Percentiles rank a stretch among this genome's conserved stretches.
phyloP scores from a whole-genome alignment of 768 basidiomycete genomes.

The Saitozyma sp. region DNA sequence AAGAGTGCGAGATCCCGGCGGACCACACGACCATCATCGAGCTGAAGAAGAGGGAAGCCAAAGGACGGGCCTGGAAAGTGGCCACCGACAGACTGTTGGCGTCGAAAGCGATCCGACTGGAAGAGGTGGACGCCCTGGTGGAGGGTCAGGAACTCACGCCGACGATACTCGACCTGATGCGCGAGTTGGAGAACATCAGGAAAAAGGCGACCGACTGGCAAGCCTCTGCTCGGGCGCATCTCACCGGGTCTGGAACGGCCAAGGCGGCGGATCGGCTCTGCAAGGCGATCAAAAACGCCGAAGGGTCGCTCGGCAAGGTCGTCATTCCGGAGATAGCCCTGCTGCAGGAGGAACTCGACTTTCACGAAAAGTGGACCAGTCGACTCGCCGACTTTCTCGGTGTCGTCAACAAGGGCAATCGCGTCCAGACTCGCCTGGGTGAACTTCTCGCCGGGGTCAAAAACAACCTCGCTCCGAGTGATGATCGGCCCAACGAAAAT shows the following conservation, averaged over 20 bases:
- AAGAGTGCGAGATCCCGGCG: conserved; percentile 63
- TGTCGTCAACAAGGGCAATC: background rate
- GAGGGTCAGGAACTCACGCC: conserved; percentile 67
- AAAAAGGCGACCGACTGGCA: conserved; percentile 41
- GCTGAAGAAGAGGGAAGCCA: conserved; percentile 65
- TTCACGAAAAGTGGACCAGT: conserved; percentile 40
- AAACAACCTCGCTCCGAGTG: conserved; percentile 34
- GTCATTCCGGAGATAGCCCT: conserved; percentile 43
- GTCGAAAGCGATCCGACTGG: conserved; percentile 61
- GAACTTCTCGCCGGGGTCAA: conserved; percentile 20
- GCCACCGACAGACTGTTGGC: conserved; percentile 57
- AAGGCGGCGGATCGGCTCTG: conserved; percentile 31
- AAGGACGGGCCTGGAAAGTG: conserved; percentile 76
- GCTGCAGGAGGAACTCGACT: conserved; percentile 38
- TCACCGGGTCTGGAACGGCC: conserved; percentile 18
- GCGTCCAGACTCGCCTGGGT: conserved; percentile 8
- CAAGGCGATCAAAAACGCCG: conserved; percentile 32
- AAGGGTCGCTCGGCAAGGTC: conserved; percentile 35
- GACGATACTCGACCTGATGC: conserved; percentile 66
- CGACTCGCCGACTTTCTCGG: conserved; percentile 20
- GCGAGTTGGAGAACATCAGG: conserved; percentile 65
- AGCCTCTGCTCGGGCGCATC: conserved; percentile 25
- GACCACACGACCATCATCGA: conserved; percentile 68
- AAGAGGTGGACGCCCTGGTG: conserved; percentile 72
- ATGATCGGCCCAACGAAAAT: conserved; percentile 22